Conservation (phyloP, 73 alveolate species). For the Stentor roeselii region DNA sequence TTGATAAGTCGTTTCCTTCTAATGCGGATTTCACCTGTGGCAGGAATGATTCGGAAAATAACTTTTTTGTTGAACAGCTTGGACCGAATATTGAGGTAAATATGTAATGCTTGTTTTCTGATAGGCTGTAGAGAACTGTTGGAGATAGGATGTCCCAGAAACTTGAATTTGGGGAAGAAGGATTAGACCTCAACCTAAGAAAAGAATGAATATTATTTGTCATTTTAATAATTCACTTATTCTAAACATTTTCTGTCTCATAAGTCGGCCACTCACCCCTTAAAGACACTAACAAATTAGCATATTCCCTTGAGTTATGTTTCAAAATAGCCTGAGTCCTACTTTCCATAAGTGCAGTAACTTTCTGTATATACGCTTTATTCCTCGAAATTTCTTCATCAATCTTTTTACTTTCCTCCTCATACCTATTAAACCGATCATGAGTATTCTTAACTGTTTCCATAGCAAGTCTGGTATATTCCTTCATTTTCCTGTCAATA, state of each 20-base stretch:
- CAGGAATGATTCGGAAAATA: not conserved
- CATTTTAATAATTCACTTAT: too few relatives aligned
- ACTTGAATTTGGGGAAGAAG: not conserved
- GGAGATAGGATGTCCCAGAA: not conserved
- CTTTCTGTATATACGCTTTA: not conserved
- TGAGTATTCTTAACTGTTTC: conserved; percentile 7
- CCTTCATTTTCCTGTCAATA: not conserved
- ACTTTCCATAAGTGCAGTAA: conserved; percentile 4
- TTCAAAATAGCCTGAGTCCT: conserved; percentile 12
- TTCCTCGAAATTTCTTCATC: conserved; percentile 4
- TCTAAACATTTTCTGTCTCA: not conserved
- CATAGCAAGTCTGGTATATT: not conserved
- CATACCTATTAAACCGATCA: not conserved
- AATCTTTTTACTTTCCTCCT: not conserved
- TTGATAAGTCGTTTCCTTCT: not conserved
- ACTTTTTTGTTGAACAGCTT: not conserved
- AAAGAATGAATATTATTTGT: not conserved
- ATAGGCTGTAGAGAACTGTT: not conserved
- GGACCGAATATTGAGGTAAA: not conserved
- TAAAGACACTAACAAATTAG: conserved; percentile 10
- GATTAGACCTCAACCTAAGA: not conserved
- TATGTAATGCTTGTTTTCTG: not conserved
- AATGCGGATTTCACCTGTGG: not conserved
- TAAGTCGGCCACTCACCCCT: conserved; percentile 1
- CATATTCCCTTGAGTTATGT: conserved; percentile 16